These are phyloP conservation scores for Entoloma clypeatum DNA, from an alignment of 1,284 basidiomycete species.

Conservation along the genomic window DNA sequence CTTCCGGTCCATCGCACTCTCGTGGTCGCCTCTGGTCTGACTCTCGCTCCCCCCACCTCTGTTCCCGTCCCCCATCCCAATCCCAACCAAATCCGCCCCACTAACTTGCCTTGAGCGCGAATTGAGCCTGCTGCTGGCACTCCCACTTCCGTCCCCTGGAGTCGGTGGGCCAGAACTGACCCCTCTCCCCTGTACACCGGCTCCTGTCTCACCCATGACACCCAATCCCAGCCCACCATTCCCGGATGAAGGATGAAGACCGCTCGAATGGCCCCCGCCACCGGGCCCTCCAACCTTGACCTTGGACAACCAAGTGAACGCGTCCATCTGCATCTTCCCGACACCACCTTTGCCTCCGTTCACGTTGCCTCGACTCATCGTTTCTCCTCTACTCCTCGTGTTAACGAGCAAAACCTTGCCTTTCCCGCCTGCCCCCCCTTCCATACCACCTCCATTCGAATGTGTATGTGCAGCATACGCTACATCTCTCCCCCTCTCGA, in stretches of 20 bases:
- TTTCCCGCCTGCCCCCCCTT: background rate
- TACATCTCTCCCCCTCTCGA: too few relatives aligned
- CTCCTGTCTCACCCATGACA: constrained; percentile 32
- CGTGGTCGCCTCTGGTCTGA: constrained; percentile 22
- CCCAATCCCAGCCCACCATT: constrained; percentile 42
- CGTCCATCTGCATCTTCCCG: constrained; percentile 55
- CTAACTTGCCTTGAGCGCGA: constrained; percentile 4
- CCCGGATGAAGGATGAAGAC: too few relatives aligned
- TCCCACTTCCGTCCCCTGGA: constrained; percentile 7
- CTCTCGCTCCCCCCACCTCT: constrained; percentile 21
- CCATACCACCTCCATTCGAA: too few relatives aligned
- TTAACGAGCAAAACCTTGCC: background rate
- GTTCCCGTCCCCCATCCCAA: constrained; percentile 9
- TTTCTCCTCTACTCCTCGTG: constrained; percentile 33
- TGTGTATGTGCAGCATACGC: too few relatives aligned
- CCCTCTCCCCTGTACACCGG: constrained; percentile 6
- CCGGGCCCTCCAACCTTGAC: constrained; percentile 54
- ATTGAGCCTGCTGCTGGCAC: constrained; percentile 10
- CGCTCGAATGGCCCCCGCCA: constrained; percentile 50
- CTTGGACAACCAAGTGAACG: constrained; percentile 66
- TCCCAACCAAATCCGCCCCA: constrained; percentile 8
- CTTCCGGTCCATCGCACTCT: constrained; percentile 20
- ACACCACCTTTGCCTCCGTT: constrained; percentile 48
- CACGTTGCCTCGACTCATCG: constrained; percentile 55
- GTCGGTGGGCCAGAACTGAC: constrained; percentile 1